Base-by-base conservation (phyloP, 495 filamentous ascomycete genomes). In the Penicillium manginii region DNA sequence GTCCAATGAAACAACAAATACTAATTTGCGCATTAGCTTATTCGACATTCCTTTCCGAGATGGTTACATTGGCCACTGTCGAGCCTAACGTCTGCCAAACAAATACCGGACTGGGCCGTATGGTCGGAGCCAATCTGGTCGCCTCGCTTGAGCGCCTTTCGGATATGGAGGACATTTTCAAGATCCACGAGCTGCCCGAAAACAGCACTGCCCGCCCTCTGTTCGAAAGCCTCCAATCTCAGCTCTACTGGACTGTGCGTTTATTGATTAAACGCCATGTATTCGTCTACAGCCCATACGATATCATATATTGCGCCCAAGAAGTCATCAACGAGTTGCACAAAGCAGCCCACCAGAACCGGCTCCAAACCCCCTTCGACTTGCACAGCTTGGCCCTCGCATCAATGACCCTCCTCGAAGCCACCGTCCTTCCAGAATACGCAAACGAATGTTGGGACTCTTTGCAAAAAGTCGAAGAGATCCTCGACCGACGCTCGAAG, bases 181-280 rank as follows among this genome's bases (percentile, higher is more conserved):
- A 61, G 14, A 58, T 70, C 6, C 63, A 71, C 17, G 75, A 76
- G 22, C 50, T 64, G 17, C 54, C 67, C 6, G 73, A 76, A 40
- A 65, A 70, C 35, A 58, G 67, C 3, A 52, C 57, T 17, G 61
- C 75, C 50, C 68, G 69, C 11, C 54, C 63, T 39, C 76, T 77
- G 37, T 62, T 75, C 42, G 71, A 77, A 35, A 75, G 73, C 33
- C 69, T 89, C 11, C 76, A 92, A 32, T 78, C 86, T 50, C 82
- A 93, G 40, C 81, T 85, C 3, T 93, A 91, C 71, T 90, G 89
- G 85, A 89, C 91, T 59, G 70, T 85, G 48, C 83, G 84, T 39
- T 77, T 93, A 12, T 73, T 92, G 15, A 79, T 83, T 26, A 81
- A 84, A 50, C 73, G 83, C 57, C 59, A 85, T 77, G 75, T 83